These are phyloP conservation scores for Suhomyces sp. DNA, from an alignment of 805 yeast species.

Conservation along the genomic window DNA sequence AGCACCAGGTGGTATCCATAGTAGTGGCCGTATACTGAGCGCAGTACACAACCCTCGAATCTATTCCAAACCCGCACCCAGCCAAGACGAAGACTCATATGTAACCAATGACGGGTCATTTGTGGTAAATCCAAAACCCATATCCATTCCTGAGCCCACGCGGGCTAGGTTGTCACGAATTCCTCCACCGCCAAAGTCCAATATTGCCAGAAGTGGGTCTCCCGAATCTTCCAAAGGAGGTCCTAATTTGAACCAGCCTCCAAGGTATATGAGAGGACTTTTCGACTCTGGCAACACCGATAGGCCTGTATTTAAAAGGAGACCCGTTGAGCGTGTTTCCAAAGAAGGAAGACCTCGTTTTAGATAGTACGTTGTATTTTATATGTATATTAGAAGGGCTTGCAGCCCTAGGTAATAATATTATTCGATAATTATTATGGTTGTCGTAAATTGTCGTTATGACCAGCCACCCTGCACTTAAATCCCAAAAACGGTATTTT, in stretches of 20 bases:
- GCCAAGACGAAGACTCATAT: constrained; percentile 22
- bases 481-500: too few species aligned
- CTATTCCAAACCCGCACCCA: constrained; percentile 2
- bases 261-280: constrained; percentile 42
- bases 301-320: constrained; percentile 3
- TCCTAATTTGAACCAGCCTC: constrained; percentile 46
- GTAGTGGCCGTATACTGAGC: too few species aligned
- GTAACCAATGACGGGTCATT: constrained; percentile 27
- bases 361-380: too few species aligned
- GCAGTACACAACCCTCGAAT: too few species aligned
- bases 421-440: too few species aligned
- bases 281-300: constrained; percentile 22
- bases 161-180: constrained; percentile 17
- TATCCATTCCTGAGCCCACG: too few species aligned
- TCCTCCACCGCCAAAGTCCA: constrained; percentile 16
- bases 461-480: too few species aligned
- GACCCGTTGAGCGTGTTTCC: constrained; percentile 1
- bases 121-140: constrained; percentile 22
- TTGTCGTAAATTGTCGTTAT: too few species aligned
- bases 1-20: too few species aligned
- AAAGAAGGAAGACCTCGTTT: constrained; percentile 12
- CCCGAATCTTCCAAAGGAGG: constrained; percentile 11
- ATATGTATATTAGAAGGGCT: too few species aligned
- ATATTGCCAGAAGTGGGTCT: constrained; percentile 1
- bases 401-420: too few species aligned